phyloP scores from a whole-genome alignment of 352 stramenopile species.

The Blastocystis sp. region DNA sequence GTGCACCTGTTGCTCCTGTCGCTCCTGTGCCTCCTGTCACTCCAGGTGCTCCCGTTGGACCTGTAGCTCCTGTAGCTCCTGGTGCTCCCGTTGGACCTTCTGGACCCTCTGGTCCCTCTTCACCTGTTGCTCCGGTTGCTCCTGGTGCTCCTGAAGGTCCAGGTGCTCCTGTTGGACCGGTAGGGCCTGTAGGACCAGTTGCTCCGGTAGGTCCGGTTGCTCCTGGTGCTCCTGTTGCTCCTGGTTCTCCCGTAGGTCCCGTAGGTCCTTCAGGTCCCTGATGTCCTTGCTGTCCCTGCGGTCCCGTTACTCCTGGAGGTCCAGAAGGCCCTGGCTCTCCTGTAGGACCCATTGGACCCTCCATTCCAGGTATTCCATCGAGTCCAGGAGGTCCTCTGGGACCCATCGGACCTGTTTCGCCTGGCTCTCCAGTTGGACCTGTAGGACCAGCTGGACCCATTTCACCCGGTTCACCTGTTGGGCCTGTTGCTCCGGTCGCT shows the following conservation, averaged over 20 bases:
- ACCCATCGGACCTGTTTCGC: constrained; percentile 1
- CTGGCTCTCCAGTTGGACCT: neutral
- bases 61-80: constrained; percentile 1
- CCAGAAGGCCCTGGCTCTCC: constrained; percentile 22
- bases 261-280: neutral
- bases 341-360: neutral
- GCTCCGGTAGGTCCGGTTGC: neutral
- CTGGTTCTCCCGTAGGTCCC: neutral
- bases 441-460: constrained; percentile 9
- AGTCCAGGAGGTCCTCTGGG: constrained; percentile 5
- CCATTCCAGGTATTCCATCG: neutral
- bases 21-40: neutral
- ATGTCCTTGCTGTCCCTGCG: constrained; percentile 21
- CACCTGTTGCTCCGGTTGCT: neutral
- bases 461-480: neutral
- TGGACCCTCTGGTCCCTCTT: neutral
- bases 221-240: constrained; percentile 5
- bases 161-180: neutral
- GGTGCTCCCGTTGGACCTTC: neutral
- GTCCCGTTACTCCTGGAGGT: constrained; percentile 37
- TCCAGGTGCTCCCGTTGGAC: constrained; percentile 6
- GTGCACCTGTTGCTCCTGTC: neutral
- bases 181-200: neutral
- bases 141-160: neutral
- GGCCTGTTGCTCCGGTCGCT: constrained; percentile 14